phyloP scores from a whole-genome alignment of 768 basidiomycete genomes.

The Cyclocybe cylindracea region DNA sequence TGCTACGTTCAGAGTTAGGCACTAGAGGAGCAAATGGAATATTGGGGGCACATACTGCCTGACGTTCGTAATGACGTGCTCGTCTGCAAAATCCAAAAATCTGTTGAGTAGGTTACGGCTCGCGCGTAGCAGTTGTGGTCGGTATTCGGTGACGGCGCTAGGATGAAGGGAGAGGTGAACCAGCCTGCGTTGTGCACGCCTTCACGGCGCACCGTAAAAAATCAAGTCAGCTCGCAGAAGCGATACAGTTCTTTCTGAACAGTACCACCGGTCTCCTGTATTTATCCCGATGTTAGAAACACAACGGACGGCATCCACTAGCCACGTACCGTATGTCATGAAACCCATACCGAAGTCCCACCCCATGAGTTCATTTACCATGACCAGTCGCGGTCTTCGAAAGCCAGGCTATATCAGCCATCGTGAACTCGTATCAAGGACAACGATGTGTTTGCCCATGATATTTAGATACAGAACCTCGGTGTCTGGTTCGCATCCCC shows the following conservation, averaged over 20 bases:
- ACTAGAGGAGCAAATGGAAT: not conserved
- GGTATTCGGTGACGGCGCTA: conserved; percentile 18
- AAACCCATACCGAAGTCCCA: conserved; percentile 22
- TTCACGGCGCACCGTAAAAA: not conserved
- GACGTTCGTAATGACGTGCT: conserved; percentile 30
- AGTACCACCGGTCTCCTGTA: no score
- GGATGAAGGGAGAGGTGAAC: conserved; percentile 19
- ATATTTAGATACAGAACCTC: conserved; percentile 29
- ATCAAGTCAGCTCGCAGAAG: not conserved
- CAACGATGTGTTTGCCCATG: conserved; percentile 24
- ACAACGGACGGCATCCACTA: no score
- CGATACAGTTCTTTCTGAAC: not conserved
- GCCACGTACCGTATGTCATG: conserved; percentile 11
- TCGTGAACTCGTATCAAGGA: conserved; percentile 30
- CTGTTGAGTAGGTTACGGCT: conserved; percentile 29
- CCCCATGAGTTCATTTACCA: conserved; percentile 25
- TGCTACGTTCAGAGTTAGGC: conserved; percentile 19
- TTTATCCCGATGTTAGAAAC: no score
- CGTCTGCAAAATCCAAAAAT: conserved; percentile 31
- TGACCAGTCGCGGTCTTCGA: conserved; percentile 17
- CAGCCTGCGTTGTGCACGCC: conserved; percentile 14
- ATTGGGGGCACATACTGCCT: conserved; percentile 28
- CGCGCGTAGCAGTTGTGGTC: conserved; percentile 28
- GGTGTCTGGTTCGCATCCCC: conserved; percentile 15
- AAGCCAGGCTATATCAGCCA: not conserved